A percentile compares a stretch with the other conserved stretches of the same genome.
These are phyloP conservation scores for Penicillium sp. DNA, from an alignment of 2,329 filamentous ascomycete species.

Conservation along the genomic window DNA sequence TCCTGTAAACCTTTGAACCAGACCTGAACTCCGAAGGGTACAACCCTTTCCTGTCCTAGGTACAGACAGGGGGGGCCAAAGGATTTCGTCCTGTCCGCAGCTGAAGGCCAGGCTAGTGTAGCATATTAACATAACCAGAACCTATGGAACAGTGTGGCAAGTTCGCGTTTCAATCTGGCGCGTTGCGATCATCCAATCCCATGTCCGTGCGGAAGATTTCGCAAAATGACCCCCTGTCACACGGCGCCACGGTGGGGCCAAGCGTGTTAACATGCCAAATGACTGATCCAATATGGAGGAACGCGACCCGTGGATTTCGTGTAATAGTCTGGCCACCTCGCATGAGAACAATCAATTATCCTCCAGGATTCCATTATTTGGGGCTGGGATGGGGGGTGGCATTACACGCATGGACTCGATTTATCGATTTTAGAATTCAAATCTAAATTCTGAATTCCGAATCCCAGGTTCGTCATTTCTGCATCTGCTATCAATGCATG, in stretches of 20 bases:
- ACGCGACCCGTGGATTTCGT: conserved; percentile 4
- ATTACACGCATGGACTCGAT: not conserved
- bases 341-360: conserved; percentile 18
- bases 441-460: not conserved
- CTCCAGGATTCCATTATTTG: not conserved
- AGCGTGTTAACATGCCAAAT: conserved; percentile 11
- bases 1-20: not conserved
- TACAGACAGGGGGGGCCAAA: not conserved
- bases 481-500: conserved; percentile 8
- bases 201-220: conserved; percentile 13
- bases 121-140: not conserved
- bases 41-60: no score
- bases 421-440: conserved; percentile 1
- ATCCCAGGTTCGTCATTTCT: not conserved
- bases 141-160: conserved; percentile 18
- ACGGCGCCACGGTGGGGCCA: conserved; percentile 14
- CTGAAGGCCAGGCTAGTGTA: not conserved
- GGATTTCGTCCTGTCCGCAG: not conserved
- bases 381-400: not conserved
- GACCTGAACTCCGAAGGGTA: no score
- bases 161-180: conserved; percentile 23
- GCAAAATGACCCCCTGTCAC: conserved; percentile 22
- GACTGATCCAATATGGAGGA: not conserved
- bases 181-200: conserved; percentile 1
- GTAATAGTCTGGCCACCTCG: conserved; percentile 16